Percentiles rank a stretch among this genome's conserved stretches.
phyloP scores from a whole-genome alignment of 176 grass and related monocot genomes.

The Zoysia pacifica region DNA sequence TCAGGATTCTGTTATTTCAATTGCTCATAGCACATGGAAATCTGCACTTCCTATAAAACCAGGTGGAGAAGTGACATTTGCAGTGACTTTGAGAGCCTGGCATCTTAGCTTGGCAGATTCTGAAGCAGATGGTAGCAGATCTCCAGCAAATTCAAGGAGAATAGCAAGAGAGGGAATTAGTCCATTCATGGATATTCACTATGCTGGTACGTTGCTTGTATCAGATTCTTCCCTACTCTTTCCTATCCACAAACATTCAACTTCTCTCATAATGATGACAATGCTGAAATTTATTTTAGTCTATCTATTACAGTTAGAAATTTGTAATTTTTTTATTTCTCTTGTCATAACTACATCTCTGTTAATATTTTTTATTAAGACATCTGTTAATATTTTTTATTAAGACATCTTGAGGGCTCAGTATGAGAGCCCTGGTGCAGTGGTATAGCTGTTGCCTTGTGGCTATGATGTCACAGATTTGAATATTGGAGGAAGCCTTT shows the following conservation, averaged over 20 bases:
- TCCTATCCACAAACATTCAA: conserved; percentile 11
- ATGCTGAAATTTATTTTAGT: conserved; percentile 1
- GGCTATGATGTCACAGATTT: no score
- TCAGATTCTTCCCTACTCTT: conserved; percentile 29
- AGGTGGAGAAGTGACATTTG: conserved; percentile 89
- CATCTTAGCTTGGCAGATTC: conserved; percentile 78
- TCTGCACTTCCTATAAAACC: conserved; percentile 92
- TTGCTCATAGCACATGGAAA: conserved; percentile 72
- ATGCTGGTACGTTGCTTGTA: conserved; percentile 71
- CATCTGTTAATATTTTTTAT: not conserved
- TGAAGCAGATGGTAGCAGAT: conserved; percentile 73
- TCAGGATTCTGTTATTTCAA: conserved; percentile 89
- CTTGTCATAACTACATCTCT: not conserved
- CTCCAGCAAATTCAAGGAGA: conserved; percentile 64
- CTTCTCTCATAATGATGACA: conserved; percentile 8
- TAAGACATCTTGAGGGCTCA: no score
- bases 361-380: not conserved
- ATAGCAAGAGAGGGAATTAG: conserved; percentile 83
- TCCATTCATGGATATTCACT: conserved; percentile 89
- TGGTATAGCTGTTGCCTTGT: no score
- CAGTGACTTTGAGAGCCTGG: conserved; percentile 91
- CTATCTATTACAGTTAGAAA: not conserved
- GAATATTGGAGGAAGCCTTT: no score
- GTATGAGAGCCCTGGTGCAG: no score
- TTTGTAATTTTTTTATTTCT: not conserved